Evolutionary conservation across 2,329 filamentous ascomycete species (phyloP), one percentile per base, ranked within the genome.

Genomic region (Monosporascus ibericus): DNA sequence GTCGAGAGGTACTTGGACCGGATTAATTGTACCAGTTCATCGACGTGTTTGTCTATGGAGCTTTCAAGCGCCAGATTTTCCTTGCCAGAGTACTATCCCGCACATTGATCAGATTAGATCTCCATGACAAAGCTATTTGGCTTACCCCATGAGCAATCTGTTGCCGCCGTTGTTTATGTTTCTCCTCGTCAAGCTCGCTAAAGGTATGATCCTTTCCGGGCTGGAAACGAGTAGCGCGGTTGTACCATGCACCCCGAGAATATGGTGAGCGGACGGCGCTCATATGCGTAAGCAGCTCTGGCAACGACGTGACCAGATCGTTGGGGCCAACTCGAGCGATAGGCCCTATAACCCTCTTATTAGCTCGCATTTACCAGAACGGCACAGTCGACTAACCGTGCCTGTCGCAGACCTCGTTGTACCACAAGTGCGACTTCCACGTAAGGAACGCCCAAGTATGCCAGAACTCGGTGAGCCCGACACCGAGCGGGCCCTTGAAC

Each of bases 121-220:
- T n/a, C 17, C 17, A 11, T 4, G 15, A 3, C 7, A 14, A 22
- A 25, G 34, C 5, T 3, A 24, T 18, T 42, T 18, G 24, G 39
- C 70, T 53, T 67, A 77, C 79, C 1, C 77, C 80, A 2, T 75
- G 68, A 3, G 74, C 70, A 70, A 82, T 75, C 55, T 79, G 76
- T 58, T 74, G 75, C 20, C 75, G 68, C 37, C 75, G 60, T 18
- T 58, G 55, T 2, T 71, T 65, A 55, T 84, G 80, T 42, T 71
- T 70, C 5, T 68, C 70, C 42, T 74, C 76, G 52, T 81, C 69
- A 5, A 72, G 72, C 57, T 78, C 70, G 2, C 71, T 76, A 53
- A 84, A 81, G 36, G 82, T 68, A 51, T 78, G 81, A 58, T 82
- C 76, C 5, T 70, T 67, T 1, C 73, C 72, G 5, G 75, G 71